These are phyloP conservation scores for Aspergillus ellipticus DNA, from an alignment of 495 filamentous ascomycete species.

Conservation along the genomic window DNA sequence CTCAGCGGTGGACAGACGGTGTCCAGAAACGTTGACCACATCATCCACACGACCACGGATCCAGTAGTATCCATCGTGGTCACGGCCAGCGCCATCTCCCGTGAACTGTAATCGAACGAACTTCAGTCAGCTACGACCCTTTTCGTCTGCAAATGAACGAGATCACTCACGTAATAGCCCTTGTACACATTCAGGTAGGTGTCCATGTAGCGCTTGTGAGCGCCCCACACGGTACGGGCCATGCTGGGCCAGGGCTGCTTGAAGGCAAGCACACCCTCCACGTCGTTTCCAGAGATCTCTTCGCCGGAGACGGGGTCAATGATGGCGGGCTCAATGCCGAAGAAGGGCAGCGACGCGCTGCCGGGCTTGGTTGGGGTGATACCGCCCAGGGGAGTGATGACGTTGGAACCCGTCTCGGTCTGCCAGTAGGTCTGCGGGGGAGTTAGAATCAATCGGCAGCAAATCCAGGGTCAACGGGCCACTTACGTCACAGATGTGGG, in stretches of 20 bases:
- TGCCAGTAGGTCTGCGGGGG: slow-evolving; percentile 92
- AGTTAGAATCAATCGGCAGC: neutral
- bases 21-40: slow-evolving; percentile 95
- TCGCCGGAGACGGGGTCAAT: slow-evolving; percentile 95
- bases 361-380: slow-evolving; percentile 56
- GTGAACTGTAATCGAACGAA: slow-evolving; percentile 70
- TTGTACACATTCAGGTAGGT: slow-evolving; percentile 98
- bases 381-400: slow-evolving; percentile 58
- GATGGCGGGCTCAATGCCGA: slow-evolving; percentile 96
- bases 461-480: slow-evolving; percentile 5
- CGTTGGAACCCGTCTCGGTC: slow-evolving; percentile 97
- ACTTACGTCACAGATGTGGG: slow-evolving; percentile 92
- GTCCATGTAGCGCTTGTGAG: slow-evolving; percentile 98
- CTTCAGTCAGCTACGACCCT: slow-evolving; percentile 10
- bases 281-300: slow-evolving; percentile 93
- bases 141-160: neutral
- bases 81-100: slow-evolving; percentile 92
- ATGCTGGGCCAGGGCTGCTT: slow-evolving; percentile 99
- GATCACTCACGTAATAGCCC: slow-evolving; percentile 83
- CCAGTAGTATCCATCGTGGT: slow-evolving; percentile 99
- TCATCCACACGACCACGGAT: slow-evolving; percentile 98
- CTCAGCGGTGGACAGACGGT: slow-evolving; percentile 94
- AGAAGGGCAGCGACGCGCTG: slow-evolving; percentile 68
- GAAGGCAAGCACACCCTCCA: slow-evolving; percentile 96
- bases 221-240: slow-evolving; percentile 97